These are phyloP conservation scores for Fusarium pseudonygamai DNA, from an alignment of 2,329 filamentous ascomycete genomes.

Conservation along the genomic window DNA sequence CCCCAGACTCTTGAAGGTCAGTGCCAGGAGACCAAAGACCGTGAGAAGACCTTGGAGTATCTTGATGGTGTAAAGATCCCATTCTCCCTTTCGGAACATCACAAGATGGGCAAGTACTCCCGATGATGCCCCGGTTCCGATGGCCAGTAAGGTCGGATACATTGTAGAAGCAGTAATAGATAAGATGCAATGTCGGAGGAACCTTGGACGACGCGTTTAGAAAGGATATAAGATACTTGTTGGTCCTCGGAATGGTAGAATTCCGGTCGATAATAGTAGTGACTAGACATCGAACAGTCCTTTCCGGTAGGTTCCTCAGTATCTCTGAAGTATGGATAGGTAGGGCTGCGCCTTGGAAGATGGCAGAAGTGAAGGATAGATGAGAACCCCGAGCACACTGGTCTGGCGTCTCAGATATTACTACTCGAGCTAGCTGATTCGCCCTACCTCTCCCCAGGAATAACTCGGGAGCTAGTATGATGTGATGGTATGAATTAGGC, in stretches of 20 bases:
- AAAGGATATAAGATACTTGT: too few relatives aligned
- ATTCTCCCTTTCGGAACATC: neutral
- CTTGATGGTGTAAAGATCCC: neutral
- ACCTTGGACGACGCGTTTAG: too few relatives aligned
- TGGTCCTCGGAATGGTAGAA: too few relatives aligned
- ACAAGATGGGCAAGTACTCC: neutral
- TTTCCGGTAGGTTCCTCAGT: too few relatives aligned
- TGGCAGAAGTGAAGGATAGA: fast-evolving
- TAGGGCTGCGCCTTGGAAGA: too few relatives aligned
- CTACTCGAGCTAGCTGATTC: fast-evolving
- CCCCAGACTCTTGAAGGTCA: neutral
- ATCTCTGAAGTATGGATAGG: too few relatives aligned
- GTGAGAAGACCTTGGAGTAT: neutral
- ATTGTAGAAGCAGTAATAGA: neutral
- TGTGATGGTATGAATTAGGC: neutral
- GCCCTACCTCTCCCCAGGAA: neutral
- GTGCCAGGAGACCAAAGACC: fast-evolving
- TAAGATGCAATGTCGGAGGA: too few relatives aligned
- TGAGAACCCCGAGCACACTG: fast-evolving
- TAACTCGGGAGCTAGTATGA: neutral
- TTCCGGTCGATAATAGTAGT: too few relatives aligned
- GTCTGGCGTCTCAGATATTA: neutral
- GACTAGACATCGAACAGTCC: too few relatives aligned
- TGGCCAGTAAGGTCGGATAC: neutral
- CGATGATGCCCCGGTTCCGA: neutral